Evolutionary conservation across 768 basidiomycete species (phyloP), one percentile per base, ranked within the genome.

Genomic region (Mycena sanguinolenta): DNA sequence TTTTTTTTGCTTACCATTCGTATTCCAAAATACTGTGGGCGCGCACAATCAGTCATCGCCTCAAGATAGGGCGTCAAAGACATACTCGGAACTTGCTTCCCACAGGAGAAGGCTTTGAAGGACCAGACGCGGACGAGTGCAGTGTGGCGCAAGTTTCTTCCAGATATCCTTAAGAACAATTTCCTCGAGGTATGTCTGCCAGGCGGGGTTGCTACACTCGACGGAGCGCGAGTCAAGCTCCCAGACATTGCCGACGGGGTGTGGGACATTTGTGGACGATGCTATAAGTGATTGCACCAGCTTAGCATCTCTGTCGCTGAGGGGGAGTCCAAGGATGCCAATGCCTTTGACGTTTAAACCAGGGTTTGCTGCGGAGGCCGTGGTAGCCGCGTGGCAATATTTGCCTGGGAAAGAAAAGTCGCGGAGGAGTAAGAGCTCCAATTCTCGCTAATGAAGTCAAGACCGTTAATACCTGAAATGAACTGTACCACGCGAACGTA

Each of bases 361-460:
- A 14, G 73, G 73, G 25, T 74, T 74, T n/a, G 73, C 67, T 2
- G 73, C 70, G 21, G 69, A 71, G 9, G 67, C 58, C 4, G 59
- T 71, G 7, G 70, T 74, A 1, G 70, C 70, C 1, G 73, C 73
- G 38, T 74, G 73, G 53, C 67, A 71, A 50, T 74, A 74, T 52
- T 69, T 63, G 4, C 73, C 73, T 1, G 53, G 63, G 50, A 74
- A 74, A 0, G 69, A 71, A 66, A 74, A 74, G n/a, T 74, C 73
- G 36, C 73, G 73, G 32, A 67, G 69, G 4, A 74, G 44, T 19
- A 74, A 16, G 19, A 65, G 23, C 54, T 71, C 72, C n/a, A 73
- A 52, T 36, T 73, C 72, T 16, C 69, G 61, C 72, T 73, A 42
- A 50, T 19, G 9, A 6, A 59, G 58, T 8, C 17, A 59, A 59